Evolutionary conservation across 352 stramenopile species (phyloP), one percentile per base, ranked within the genome.

Genomic region (Thalassiosira mediterranea): DNA sequence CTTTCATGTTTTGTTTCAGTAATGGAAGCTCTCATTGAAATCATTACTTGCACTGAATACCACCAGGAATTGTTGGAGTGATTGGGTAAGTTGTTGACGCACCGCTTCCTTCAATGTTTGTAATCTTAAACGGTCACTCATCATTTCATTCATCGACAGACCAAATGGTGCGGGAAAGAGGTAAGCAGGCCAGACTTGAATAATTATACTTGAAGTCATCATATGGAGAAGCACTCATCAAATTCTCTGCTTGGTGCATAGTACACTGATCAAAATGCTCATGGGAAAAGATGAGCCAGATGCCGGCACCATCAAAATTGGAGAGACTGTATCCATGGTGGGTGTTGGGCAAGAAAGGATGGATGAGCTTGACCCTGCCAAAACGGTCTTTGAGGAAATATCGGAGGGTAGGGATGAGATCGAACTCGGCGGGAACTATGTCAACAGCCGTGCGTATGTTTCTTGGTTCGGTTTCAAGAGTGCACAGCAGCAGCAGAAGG

Each of bases 1-100:
- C n/a, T n/a, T n/a, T n/a, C n/a, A n/a, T n/a, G n/a, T n/a, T n/a
- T n/a, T n/a, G n/a, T n/a, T n/a, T n/a, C n/a, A n/a, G n/a, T n/a
- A n/a, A n/a, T n/a, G n/a, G n/a, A n/a, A n/a, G n/a, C n/a, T n/a
- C n/a, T n/a, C n/a, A n/a, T n/a, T n/a, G n/a, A n/a, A n/a, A n/a
- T n/a, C n/a, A n/a, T n/a, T n/a, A n/a, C n/a, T n/a, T n/a, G n/a
- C n/a, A n/a, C n/a, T n/a, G n/a, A n/a, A n/a, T n/a, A n/a, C n/a
- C n/a, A n/a, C n/a, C n/a, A n/a, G n/a, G n/a, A n/a, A 93, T 96
- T 76, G 91, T 96, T 28, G 93, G 92, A 23, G 83, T 99, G 38
- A 93, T 98, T 56, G 96, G 95, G 1, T 32, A 1, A 51, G 32
- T 10, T 19, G n/a, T n/a, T n/a, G n/a, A n/a, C n/a, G n/a, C n/a